Conservation (phyloP, 495 filamentous ascomycete genomes). For the Podospora didyma region DNA sequence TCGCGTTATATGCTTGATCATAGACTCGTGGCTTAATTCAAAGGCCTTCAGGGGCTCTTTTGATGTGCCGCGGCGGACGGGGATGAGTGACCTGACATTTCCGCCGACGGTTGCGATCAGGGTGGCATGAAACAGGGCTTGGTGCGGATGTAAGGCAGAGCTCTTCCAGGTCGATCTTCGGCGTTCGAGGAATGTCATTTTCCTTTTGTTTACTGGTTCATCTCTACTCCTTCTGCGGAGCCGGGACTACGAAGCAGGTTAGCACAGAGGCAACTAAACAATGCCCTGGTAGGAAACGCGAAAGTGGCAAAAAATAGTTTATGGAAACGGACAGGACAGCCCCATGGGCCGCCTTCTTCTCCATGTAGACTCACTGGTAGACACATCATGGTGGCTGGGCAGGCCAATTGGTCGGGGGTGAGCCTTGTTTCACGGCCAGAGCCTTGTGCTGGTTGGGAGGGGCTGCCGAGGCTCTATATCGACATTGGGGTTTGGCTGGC, state of each 20-base stretch:
- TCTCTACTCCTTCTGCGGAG: too few species aligned
- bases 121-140: too few species aligned
- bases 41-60: conserved; percentile 3
- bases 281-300: too few species aligned
- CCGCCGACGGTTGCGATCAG: background rate
- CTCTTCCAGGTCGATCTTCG: too few species aligned
- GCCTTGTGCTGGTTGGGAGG: background rate
- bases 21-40: conserved; percentile 21
- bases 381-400: background rate
- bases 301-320: background rate
- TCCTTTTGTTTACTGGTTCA: too few species aligned
- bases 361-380: background rate
- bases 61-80: conserved; percentile 16
- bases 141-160: too few species aligned
- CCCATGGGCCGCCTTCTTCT: too few species aligned
- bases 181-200: too few species aligned
- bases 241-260: too few species aligned
- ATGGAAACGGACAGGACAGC: too few species aligned
- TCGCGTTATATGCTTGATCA: conserved; percentile 32
- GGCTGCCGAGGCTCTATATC: too few species aligned
- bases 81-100: background rate
- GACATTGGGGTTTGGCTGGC: too few species aligned
- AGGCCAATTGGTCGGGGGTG: background rate
- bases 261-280: background rate
- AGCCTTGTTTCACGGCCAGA: background rate